phyloP scores from a whole-genome alignment of 2,329 filamentous ascomycete species.

The Didymella segeticola region DNA sequence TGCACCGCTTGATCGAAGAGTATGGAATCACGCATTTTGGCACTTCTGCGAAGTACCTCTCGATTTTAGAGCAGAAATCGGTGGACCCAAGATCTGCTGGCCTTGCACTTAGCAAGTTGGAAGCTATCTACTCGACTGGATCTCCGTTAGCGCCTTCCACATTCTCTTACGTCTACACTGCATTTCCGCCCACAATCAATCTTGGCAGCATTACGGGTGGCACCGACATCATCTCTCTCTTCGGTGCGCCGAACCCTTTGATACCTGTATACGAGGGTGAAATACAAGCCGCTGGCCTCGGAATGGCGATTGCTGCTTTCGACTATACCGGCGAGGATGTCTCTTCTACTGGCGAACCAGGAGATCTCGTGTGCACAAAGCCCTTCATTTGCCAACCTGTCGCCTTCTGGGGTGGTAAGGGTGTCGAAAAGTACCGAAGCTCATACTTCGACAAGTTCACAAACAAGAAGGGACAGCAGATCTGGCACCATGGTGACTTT shows the following conservation, averaged over 20 bases:
- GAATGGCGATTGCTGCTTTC: conserved; percentile 59
- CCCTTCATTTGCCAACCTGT: conserved; percentile 93
- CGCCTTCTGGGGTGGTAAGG: conserved; percentile 80
- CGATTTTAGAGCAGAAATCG: conserved; percentile 79
- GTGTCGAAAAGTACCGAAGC: conserved; percentile 76
- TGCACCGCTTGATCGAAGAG: conserved; percentile 82
- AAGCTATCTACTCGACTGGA: conserved; percentile 92
- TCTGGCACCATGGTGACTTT: conserved; percentile 97
- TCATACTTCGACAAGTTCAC: conserved; percentile 90
- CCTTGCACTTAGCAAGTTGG: conserved; percentile 66
- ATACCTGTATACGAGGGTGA: conserved; percentile 58
- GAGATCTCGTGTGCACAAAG: conserved; percentile 84
- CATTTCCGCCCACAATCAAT: conserved; percentile 81
- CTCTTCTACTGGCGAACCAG: conserved; percentile 70
- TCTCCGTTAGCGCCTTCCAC: conserved; percentile 92
- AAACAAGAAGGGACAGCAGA: conserved; percentile 47
- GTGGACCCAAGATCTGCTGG: conserved; percentile 41
- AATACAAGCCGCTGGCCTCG: conserved; percentile 58
- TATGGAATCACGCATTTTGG: conserved; percentile 90
- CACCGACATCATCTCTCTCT: conserved; percentile 95
- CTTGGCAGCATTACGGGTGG: conserved; percentile 93
- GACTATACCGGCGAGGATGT: conserved; percentile 64
- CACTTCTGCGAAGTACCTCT: conserved; percentile 92
- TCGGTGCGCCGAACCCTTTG: conserved; percentile 76
- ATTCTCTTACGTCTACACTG: conserved; percentile 85